These are phyloP conservation scores for Cupressus sempervirens DNA, from an alignment of 75 land plant species.

Conservation along the genomic window DNA sequence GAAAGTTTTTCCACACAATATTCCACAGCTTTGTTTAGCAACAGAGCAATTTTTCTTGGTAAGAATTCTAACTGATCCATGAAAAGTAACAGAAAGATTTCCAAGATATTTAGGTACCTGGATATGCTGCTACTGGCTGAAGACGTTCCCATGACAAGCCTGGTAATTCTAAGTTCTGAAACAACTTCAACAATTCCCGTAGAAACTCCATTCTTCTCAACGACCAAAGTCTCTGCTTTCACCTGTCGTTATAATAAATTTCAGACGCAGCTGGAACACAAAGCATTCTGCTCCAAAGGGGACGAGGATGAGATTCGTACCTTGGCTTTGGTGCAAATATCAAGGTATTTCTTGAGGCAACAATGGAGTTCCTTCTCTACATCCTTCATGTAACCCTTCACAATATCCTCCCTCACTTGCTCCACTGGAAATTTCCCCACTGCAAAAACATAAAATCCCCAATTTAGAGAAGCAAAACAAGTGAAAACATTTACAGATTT, in stretches of 20 bases:
- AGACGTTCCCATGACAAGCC: slow-evolving; percentile 9
- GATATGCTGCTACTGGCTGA: not conserved
- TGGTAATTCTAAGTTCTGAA: slow-evolving; percentile 3
- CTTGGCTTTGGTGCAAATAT: not conserved
- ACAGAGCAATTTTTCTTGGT: no score
- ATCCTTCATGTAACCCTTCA: not conserved
- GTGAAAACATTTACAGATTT: no score
- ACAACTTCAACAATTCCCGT: slow-evolving; percentile 21
- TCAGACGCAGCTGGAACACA: slow-evolving; percentile 28
- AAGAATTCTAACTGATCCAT: no score
- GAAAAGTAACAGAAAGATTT: no score
- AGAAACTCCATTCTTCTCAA: not conserved
- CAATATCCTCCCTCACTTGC: not conserved
- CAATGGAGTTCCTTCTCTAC: not conserved
- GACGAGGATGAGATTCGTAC: not conserved
- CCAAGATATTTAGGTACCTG: not conserved
- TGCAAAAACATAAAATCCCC: not conserved
- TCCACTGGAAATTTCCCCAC: no score
- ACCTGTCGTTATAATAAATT: slow-evolving; percentile 15
- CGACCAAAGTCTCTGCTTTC: not conserved
- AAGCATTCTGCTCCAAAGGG: not conserved
- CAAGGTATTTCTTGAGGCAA: not conserved
- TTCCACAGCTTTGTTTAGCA: no score
- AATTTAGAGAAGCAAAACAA: no score
- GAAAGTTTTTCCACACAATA: no score